These are phyloP conservation scores for Fagopyrum esculentum DNA, from an alignment of 148 eudicot genomes.

Conservation along the genomic window DNA sequence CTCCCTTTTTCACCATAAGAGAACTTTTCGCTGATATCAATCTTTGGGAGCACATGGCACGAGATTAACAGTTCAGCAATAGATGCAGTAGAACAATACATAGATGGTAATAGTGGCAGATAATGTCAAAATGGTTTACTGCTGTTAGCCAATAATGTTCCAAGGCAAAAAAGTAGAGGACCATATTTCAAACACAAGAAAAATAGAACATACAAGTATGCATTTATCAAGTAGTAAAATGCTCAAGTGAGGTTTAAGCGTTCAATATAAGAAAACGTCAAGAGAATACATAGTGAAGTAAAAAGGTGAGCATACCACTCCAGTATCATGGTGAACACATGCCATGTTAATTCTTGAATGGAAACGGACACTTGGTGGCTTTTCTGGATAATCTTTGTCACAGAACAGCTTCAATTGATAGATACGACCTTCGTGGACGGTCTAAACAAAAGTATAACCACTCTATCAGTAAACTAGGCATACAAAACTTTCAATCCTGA, in stretches of 20 bases:
- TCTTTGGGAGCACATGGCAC: too few relatives aligned
- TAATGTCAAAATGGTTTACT: not conserved
- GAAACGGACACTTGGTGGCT: constrained; percentile 48
- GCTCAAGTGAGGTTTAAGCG: not conserved
- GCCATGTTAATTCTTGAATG: constrained; percentile 47
- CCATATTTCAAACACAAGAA: not conserved
- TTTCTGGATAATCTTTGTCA: constrained; percentile 47
- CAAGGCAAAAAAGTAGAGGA: not conserved
- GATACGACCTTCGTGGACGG: constrained; percentile 52
- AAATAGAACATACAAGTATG: not conserved
- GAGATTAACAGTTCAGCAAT: too few relatives aligned
- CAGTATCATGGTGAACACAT: constrained; percentile 43
- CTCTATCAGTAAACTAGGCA: not conserved
- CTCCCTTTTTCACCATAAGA: too few relatives aligned
- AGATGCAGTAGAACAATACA: too few relatives aligned
- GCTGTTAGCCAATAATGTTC: not conserved
- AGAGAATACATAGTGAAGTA: not conserved
- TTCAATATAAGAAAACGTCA: not conserved
- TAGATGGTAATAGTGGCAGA: not conserved
- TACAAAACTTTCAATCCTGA: not conserved
- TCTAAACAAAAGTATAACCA: constrained; percentile 19
- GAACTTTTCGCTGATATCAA: too few relatives aligned
- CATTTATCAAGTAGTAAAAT: not conserved
- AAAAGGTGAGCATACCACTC: constrained; percentile 27
- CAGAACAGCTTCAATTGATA: constrained; percentile 52